Evolutionary conservation across 148 eudicot species (phyloP).

Genomic region (Chenopodium suecicum): DNA sequence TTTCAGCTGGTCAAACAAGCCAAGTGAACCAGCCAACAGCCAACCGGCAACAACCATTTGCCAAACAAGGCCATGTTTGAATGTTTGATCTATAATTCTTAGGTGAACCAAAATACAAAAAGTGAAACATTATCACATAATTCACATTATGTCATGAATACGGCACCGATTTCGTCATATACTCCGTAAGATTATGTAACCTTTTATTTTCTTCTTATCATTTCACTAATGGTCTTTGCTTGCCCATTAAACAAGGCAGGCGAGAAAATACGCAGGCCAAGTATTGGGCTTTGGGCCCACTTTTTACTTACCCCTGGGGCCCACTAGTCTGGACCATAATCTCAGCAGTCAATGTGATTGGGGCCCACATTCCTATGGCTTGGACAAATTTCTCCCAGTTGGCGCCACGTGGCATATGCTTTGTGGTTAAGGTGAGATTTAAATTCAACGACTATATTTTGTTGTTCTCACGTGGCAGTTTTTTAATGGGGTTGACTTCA

Average conservation of each 20-base stretch:
- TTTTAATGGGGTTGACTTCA: not conserved
- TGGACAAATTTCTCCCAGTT: not conserved
- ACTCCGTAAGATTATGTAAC: not conserved
- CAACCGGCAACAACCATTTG: no score
- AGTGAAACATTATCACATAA: not conserved
- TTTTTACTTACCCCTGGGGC: slow-evolving; percentile 12
- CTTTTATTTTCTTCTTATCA: not conserved
- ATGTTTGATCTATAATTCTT: not conserved
- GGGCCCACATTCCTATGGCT: slow-evolving; percentile 6
- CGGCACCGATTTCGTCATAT: slow-evolving; percentile 5
- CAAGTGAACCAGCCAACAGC: no score
- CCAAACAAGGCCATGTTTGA: no score
- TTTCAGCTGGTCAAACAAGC: no score
- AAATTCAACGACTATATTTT: not conserved
- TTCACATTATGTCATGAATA: not conserved
- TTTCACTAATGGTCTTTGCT: not conserved
- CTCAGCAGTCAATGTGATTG: not conserved
- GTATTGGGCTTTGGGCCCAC: slow-evolving; percentile 14
- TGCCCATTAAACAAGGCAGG: slow-evolving; percentile 19
- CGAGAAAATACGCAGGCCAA: not conserved
- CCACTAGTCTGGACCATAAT: not conserved
- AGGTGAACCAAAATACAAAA: not conserved
- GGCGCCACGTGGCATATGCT: not conserved
- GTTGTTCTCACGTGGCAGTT: not conserved
- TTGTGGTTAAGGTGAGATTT: not conserved